Base-by-base conservation (phyloP, 2,329 filamentous ascomycete genomes). In the Parastagonospora nodorum region DNA sequence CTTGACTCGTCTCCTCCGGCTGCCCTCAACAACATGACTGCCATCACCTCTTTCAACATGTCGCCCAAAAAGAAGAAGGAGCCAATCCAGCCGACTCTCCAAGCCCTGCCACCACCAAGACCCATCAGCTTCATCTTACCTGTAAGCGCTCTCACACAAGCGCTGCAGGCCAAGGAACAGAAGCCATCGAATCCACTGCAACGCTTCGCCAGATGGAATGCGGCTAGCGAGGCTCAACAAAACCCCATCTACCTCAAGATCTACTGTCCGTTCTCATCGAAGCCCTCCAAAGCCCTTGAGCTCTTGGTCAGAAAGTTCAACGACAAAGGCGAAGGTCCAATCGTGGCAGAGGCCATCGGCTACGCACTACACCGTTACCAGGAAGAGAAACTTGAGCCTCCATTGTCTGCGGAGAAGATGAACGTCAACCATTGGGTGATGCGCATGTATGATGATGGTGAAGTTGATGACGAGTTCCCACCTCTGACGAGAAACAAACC, bases 391-490 rank as follows among this genome's bases (percentile, higher is more conserved):
- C 77, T 85, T 27, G 84, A 91, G 57, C 90, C 90, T 3, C 69
- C 81, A 0, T 77, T 94, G 8, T 77, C 84, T 0, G 69, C 77
- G 2, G 83, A 86, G 43, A 89, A 90, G 66, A 78, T 85, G 45
- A 90, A 90, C 61, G 87, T 92, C 61, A 93, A 93, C 66, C 86
- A 86, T 78, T 94, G 89, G 88, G 90, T 86, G 19, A 75, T 95
- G 48, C 83, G 89, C 35, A 92, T 95, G 85, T 89, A 92, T 8
- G 85, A 94, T 67, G 89, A 90, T 48, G 90, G 88, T 42, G 90
- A 94, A 66, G 86, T 93, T 1, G 90, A 95, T 60, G 88, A 91
- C 58, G 90, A 94, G 66, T 94, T 94, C 58, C 89, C 89, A 29
- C 86, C 90, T 0, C 79, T 94, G 35, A 87, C 89, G 50, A 82